Percentiles rank a stretch among this genome's conserved stretches.
Evolutionary conservation across 1,139 yeast genomes (phyloP).

Genomic region (Kodamaea sp.): DNA sequence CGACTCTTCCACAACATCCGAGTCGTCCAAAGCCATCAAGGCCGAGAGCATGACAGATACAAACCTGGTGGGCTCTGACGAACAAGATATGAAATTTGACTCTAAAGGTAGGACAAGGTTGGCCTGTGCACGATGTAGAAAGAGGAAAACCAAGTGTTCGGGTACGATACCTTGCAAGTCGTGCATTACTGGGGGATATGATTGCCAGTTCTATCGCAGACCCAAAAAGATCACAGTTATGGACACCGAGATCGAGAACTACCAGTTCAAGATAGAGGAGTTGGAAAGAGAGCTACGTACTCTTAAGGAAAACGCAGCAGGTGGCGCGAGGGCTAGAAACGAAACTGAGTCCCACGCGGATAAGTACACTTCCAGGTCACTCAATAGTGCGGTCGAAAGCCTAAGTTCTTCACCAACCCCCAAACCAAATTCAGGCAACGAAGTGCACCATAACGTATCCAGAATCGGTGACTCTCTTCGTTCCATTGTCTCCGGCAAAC

Average conservation of each 20-base stretch:
- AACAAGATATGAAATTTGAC: background rate
- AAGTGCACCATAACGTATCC: too few relatives aligned
- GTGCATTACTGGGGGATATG: constrained; percentile 17
- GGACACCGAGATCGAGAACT: constrained; percentile 27
- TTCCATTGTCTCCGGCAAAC: too few relatives aligned
- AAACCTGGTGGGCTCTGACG: too few relatives aligned
- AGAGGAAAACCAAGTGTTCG: constrained; percentile 30
- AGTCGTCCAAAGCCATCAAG: too few relatives aligned
- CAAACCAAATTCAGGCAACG: too few relatives aligned
- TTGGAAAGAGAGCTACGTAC: constrained; percentile 14
- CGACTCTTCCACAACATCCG: too few relatives aligned
- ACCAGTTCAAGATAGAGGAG: constrained; percentile 16
- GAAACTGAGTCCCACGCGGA: too few relatives aligned
- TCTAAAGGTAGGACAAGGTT: constrained; percentile 6
- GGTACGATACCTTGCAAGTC: constrained; percentile 26
- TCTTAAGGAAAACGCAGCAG: background rate
- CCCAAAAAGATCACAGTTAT: constrained; percentile 21
- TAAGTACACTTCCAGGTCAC: too few relatives aligned
- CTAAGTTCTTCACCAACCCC: background rate
- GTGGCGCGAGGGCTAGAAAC: too few relatives aligned
- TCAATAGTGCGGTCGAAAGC: too few relatives aligned
- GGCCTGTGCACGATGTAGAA: constrained; percentile 29
- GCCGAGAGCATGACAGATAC: too few relatives aligned
- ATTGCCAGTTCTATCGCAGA: constrained; percentile 26
- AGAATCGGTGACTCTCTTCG: too few relatives aligned